Conservation (phyloP, 331 rosid genomes). For the Cydonia oblonga region DNA sequence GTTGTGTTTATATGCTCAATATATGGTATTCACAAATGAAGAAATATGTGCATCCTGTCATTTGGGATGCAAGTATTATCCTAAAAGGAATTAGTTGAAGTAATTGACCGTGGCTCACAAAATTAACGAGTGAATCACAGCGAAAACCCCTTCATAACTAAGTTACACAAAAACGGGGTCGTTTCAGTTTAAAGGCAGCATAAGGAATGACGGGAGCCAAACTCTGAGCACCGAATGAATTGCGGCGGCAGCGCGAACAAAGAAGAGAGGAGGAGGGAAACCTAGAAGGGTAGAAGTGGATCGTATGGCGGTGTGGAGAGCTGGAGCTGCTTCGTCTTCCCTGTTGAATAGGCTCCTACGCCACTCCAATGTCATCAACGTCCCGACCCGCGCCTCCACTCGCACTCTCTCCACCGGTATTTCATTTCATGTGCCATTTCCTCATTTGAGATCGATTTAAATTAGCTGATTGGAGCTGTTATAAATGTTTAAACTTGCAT, state of each 20-base stretch:
- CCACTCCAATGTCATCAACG: background rate
- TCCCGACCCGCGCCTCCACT: conserved; percentile 6
- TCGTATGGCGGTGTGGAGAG: conserved; percentile 43
- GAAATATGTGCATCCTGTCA: too few relatives aligned
- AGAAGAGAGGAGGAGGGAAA: background rate
- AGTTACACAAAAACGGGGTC: background rate
- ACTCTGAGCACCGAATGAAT: background rate
- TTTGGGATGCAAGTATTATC: too few relatives aligned
- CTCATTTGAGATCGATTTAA: background rate
- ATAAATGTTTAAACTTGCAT: too few relatives aligned
- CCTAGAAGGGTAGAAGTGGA: background rate
- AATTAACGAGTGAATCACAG: too few relatives aligned
- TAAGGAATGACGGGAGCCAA: background rate
- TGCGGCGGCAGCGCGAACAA: background rate
- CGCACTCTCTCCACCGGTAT: conserved; percentile 27
- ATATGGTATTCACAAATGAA: too few relatives aligned
- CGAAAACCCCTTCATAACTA: too few relatives aligned
- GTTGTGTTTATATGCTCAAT: too few relatives aligned
- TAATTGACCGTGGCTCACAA: too few relatives aligned
- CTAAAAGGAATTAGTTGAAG: too few relatives aligned
- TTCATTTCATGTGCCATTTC: background rate
- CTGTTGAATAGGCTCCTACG: conserved; percentile 8
- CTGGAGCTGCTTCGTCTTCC: conserved; percentile 23
- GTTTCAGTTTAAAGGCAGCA: background rate
- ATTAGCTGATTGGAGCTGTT: background rate